Evolutionary conservation across 441 rosid species (phyloP), one percentile per base, ranked within the genome.

Genomic region (Euphorbia celastroides): DNA sequence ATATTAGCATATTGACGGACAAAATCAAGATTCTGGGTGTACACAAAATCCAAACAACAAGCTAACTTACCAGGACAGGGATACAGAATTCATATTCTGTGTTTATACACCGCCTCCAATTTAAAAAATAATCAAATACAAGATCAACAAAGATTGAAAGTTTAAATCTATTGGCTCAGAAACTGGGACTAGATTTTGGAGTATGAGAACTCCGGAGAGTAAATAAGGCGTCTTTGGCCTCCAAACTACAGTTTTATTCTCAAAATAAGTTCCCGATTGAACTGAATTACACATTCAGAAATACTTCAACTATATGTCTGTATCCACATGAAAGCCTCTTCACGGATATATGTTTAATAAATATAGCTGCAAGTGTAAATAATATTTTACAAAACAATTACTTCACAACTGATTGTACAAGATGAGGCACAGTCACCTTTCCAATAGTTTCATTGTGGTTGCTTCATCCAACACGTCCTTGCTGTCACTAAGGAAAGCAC

Each of bases 401-500:
- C 10, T 6, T 31, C 22, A 32, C 13, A 14, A 22, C 17, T 57
- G 36, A 57, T 12, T 26, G 34, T 32, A 58, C 19, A 5, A 51
- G 22, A 64, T 73, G 20, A 14, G 52, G 42, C 14, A 25, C 5
- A 26, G n/a, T 79, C 80, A 95, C 99, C 99, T 87, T 79, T 95
- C 97, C 73, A 92, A 81, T 72, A 95, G 88, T 83, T 71, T 92
- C 98, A 92, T 90, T 59, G 99, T 88, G 42, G 99, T 95, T 81
- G 90, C 89, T 86, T 92, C 98, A 80, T 92, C 98, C 80, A 95
- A 86, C 52, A 92, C 98, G 81, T 90, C 96, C 80, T 90, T 90
- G 86, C 88, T 80, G 78, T 95, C 99, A 67, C 98, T 79, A 68
- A 90, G 90, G 82, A 95, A 95, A 73, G 98, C 99, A 81, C 94